phyloP scores from a whole-genome alignment of 352 stramenopile genomes.

The Globisporangium abappressorium region DNA sequence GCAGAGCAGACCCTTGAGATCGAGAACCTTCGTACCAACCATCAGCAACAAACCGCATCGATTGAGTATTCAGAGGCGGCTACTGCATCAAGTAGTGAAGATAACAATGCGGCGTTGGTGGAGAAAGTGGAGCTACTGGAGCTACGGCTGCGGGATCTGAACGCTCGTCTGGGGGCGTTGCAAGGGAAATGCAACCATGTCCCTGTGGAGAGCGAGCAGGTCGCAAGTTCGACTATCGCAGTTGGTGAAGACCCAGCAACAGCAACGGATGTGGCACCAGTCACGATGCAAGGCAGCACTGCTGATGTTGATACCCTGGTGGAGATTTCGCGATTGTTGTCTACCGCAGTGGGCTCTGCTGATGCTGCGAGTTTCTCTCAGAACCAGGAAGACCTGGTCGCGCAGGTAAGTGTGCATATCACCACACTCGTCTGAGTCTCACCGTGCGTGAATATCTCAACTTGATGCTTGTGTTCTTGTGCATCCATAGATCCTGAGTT shows the following conservation, averaged over 20 bases:
- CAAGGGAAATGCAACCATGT: slow-evolving; percentile 1
- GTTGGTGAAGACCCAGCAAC: not conserved
- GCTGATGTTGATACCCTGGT: slow-evolving; percentile 8
- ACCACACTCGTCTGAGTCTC: not conserved
- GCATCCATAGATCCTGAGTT: slow-evolving; percentile 11
- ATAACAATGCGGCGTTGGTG: not conserved
- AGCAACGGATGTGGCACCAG: not conserved
- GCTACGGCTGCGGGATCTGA: slow-evolving; percentile 13
- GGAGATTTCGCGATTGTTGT: slow-evolving; percentile 20
- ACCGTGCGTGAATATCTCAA: not conserved
- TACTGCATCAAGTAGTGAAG: not conserved
- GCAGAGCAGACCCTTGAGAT: slow-evolving; percentile 12
- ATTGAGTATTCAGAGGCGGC: not conserved
- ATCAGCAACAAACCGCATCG: not conserved
- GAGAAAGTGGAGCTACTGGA: slow-evolving; percentile 19
- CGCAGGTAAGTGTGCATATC: slow-evolving; percentile 18
- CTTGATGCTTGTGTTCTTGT: not conserved
- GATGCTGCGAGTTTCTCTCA: slow-evolving; percentile 6
- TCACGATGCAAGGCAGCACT: not conserved
- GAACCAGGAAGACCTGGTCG: slow-evolving; percentile 15
- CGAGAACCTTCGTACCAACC: slow-evolving; percentile 4
- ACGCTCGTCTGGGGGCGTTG: slow-evolving; percentile 13
- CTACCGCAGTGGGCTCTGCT: not conserved
- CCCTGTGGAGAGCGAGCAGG: not conserved
- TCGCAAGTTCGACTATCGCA: not conserved